Conservation (phyloP, 345 rosid species). For the Arabidopsis thaliana region DNA sequence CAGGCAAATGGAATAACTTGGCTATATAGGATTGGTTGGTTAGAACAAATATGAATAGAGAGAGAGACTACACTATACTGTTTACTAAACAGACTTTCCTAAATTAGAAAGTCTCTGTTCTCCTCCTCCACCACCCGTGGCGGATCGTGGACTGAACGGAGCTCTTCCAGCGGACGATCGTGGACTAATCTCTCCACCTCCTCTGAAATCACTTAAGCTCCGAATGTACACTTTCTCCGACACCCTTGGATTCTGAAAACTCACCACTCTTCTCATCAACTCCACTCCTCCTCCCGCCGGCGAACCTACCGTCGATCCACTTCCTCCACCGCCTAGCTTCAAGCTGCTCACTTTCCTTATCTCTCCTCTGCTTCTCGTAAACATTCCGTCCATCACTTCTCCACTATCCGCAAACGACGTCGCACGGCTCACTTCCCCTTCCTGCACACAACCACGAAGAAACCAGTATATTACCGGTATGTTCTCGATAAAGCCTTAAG, state of each 20-base stretch:
- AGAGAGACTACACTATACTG: not conserved
- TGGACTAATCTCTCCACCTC: constrained; percentile 61
- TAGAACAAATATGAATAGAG: not conserved
- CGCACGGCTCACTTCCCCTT: constrained; percentile 64
- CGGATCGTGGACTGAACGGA: constrained; percentile 58
- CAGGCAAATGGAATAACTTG: not conserved
- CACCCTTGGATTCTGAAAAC: constrained; percentile 62
- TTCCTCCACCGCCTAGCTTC: constrained; percentile 50
- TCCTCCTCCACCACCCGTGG: constrained; percentile 23
- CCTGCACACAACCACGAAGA: constrained; percentile 43
- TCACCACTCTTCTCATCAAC: constrained; percentile 50
- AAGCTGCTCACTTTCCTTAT: constrained; percentile 67
- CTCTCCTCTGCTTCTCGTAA: constrained; percentile 90
- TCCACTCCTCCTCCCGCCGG: constrained; percentile 50
- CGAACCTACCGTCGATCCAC: constrained; percentile 45
- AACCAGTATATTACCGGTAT: not conserved
- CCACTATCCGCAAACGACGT: constrained; percentile 71
- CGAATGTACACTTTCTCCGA: constrained; percentile 64
- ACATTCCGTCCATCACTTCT: constrained; percentile 79
- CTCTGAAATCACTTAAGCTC: constrained; percentile 58
- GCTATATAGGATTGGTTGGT: not conserved
- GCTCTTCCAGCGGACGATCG: constrained; percentile 59
- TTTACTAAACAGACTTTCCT: constrained; percentile 63
- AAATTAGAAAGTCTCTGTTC: constrained; percentile 66
- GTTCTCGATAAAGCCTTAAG: not conserved